These are phyloP conservation scores for Lipomyces japonicus DNA, from an alignment of 805 yeast species.

Conservation along the genomic window DNA sequence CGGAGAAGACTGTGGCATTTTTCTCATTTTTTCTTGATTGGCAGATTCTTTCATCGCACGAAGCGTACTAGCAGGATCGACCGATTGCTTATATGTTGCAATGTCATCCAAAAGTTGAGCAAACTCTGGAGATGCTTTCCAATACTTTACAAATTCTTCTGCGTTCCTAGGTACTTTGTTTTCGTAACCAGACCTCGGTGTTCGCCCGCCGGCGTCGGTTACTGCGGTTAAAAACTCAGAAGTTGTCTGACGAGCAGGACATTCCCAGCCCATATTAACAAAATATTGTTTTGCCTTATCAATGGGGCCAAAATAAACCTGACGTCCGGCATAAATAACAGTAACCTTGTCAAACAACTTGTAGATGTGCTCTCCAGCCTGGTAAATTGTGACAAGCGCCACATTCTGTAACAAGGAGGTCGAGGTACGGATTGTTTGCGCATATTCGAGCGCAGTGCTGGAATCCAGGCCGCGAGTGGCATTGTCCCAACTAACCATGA, in stretches of 20 bases:
- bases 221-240: constrained; percentile 31
- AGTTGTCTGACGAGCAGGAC: constrained; percentile 57
- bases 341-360: constrained; percentile 52
- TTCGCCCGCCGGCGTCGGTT: constrained; percentile 53
- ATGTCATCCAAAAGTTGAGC: constrained; percentile 43
- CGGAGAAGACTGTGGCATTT: constrained; percentile 41
- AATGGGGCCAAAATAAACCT: constrained; percentile 51
- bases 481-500: constrained; percentile 59
- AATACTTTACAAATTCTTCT: constrained; percentile 42
- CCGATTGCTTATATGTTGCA: constrained; percentile 35
- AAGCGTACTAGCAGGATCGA: constrained; percentile 28
- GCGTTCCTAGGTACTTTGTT: constrained; percentile 49
- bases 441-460: constrained; percentile 64
- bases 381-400: constrained; percentile 60
- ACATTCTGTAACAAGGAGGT: constrained; percentile 48
- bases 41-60: constrained; percentile 34
- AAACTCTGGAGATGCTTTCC: constrained; percentile 48
- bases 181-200: constrained; percentile 43
- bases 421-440: constrained; percentile 53
- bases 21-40: constrained; percentile 39
- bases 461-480: constrained; percentile 69
- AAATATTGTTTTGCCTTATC: constrained; percentile 48
- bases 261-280: constrained; percentile 51
- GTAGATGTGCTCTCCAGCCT: constrained; percentile 53
- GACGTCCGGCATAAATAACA: constrained; percentile 53